phyloP scores from a whole-genome alignment of 1,139 yeast species.

The Debaryomyces psychrophilus region DNA sequence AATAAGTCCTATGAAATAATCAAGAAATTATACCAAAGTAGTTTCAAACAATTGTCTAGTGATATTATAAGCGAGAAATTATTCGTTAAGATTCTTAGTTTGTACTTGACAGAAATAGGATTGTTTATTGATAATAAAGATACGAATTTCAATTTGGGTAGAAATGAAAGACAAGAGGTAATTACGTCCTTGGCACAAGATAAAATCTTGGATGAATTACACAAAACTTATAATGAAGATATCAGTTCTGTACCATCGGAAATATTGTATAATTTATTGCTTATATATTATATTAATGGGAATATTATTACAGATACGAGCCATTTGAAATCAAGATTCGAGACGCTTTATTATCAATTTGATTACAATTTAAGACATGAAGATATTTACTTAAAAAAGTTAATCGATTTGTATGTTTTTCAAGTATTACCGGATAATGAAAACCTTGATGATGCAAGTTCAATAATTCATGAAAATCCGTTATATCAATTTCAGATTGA shows the following conservation, averaged over 20 bases:
- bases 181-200: conserved; percentile 24
- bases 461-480: conserved; percentile 28
- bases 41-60: conserved; percentile 27
- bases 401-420: conserved; percentile 39
- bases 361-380: conserved; percentile 10
- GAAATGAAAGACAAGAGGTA: conserved; percentile 19
- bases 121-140: conserved; percentile 26
- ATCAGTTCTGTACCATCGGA: conserved; percentile 35
- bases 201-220: conserved; percentile 27
- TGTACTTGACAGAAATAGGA: conserved; percentile 44
- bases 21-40: conserved; percentile 26
- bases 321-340: conserved; percentile 11
- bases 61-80: conserved; percentile 33
- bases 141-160: conserved; percentile 18
- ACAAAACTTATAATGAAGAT: conserved; percentile 22
- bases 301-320: conserved; percentile 13
- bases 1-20: conserved; percentile 36
- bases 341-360: conserved; percentile 16
- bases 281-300: conserved; percentile 31
- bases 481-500: conserved; percentile 19
- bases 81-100: conserved; percentile 37
- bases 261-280: conserved; percentile 36
- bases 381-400: conserved; percentile 27
- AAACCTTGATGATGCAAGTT: conserved; percentile 31
- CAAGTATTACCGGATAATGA: conserved; percentile 39